A percentile compares a stretch with the other conserved stretches of the same genome.
These are phyloP conservation scores for Colletotrichum acutatum DNA, from an alignment of 2,329 filamentous ascomycete species.

Conservation along the genomic window DNA sequence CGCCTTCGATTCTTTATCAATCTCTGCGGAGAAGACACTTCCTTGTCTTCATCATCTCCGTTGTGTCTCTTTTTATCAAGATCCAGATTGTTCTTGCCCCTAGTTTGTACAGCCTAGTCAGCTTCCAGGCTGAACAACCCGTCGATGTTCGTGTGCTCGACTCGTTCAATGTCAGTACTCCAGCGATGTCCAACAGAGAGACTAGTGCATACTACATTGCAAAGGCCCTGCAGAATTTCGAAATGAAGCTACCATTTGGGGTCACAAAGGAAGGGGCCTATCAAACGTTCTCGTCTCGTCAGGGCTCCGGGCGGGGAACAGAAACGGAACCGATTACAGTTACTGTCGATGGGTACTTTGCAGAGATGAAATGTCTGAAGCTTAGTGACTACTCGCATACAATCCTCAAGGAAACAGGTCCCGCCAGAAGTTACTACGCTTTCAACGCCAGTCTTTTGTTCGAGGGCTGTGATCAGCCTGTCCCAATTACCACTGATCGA, in stretches of 20 bases:
- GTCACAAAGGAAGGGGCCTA: slow-evolving; percentile 2
- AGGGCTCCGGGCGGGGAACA: neutral
- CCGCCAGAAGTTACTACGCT: too few relatives aligned
- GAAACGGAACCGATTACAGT: neutral
- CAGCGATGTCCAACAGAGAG: neutral
- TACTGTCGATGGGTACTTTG: slow-evolving; percentile 2
- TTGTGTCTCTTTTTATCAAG: slow-evolving; percentile 8
- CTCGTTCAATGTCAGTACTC: slow-evolving; percentile 4
- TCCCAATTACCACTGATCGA: neutral
- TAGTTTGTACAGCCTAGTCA: slow-evolving; percentile 2
- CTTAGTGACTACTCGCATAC: neutral
- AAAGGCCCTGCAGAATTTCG: slow-evolving; percentile 8
- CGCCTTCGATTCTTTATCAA: slow-evolving; percentile 12
- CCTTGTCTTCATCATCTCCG: neutral
- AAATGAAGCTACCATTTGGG: slow-evolving; percentile 22
- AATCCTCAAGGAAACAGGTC: neutral
- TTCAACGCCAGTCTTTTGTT: neutral
- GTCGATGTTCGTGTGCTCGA: neutral
- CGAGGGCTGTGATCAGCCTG: neutral
- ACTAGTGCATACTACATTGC: slow-evolving; percentile 4
- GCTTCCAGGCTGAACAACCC: neutral
- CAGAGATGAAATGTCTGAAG: neutral
- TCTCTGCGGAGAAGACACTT: slow-evolving; percentile 8
- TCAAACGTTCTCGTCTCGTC: slow-evolving; percentile 9
- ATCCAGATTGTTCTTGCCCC: slow-evolving; percentile 25